A percentile compares a stretch with the other conserved stretches of the same genome.
These are phyloP conservation scores for Prunus persica DNA, from an alignment of 306 rosid genomes.

Conservation along the genomic window Prunus_persica_NCBIv2 NC_034012.1:10137001-10137500, in stretches of 20 bases:
- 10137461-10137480: neutral
- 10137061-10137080: neutral
- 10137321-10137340: constrained; percentile 66
- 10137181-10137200: constrained; percentile 39
- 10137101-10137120: neutral
- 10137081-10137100: neutral
- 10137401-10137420: constrained; percentile 68
- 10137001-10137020: neutral
- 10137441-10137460: neutral
- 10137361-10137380: constrained; percentile 51
- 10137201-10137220: constrained; percentile 45
- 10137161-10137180: neutral
- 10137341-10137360: constrained; percentile 43
- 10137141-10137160: neutral
- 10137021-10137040: neutral
- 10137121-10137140: neutral
- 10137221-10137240: constrained; percentile 44
- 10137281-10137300: constrained; percentile 40
- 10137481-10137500: no score
- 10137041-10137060: neutral
- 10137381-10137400: constrained; percentile 66
- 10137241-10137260: constrained; percentile 53
- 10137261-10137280: constrained; percentile 36
- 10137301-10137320: constrained; percentile 56
- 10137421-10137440: constrained; percentile 24